These are phyloP conservation scores for Eutrema heterophyllum DNA, from an alignment of 345 rosid genomes.

Conservation along the genomic window DNA sequence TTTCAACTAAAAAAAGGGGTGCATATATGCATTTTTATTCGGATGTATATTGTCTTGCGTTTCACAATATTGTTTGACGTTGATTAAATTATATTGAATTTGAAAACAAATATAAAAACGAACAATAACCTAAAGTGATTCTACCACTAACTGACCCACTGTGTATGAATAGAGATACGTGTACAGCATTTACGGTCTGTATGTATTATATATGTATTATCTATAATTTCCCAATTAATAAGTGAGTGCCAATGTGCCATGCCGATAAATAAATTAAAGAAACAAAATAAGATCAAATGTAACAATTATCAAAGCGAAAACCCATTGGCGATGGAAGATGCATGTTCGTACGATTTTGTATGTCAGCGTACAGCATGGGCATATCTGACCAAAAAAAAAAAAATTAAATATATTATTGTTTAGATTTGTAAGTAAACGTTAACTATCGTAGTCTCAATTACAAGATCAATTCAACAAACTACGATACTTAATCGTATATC, in stretches of 20 bases:
- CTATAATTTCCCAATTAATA: background rate
- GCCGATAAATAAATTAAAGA: conserved; percentile 10
- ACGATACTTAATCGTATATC: too few species aligned
- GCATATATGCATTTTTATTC: background rate
- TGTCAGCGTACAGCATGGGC: conserved; percentile 22
- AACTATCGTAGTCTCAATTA: too few species aligned
- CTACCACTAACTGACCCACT: conserved; percentile 3
- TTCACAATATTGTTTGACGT: too few species aligned
- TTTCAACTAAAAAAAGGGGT: background rate
- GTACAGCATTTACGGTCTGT: conserved; percentile 3
- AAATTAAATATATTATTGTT: background rate
- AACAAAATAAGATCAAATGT: background rate
- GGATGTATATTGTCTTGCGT: background rate
- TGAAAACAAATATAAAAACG: background rate
- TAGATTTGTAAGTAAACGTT: background rate
- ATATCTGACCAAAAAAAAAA: background rate
- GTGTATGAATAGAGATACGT: conserved; percentile 1
- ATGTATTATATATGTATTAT: background rate
- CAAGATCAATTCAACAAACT: too few species aligned
- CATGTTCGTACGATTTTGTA: conserved; percentile 29
- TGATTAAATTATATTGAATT: background rate
- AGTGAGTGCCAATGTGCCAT: conserved; percentile 27
- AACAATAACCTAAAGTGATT: background rate
- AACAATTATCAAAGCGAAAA: conserved; percentile 17
- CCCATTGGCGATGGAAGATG: background rate